phyloP scores from a whole-genome alignment of 1,139 yeast species.

The Kodamaea suecica region DNA sequence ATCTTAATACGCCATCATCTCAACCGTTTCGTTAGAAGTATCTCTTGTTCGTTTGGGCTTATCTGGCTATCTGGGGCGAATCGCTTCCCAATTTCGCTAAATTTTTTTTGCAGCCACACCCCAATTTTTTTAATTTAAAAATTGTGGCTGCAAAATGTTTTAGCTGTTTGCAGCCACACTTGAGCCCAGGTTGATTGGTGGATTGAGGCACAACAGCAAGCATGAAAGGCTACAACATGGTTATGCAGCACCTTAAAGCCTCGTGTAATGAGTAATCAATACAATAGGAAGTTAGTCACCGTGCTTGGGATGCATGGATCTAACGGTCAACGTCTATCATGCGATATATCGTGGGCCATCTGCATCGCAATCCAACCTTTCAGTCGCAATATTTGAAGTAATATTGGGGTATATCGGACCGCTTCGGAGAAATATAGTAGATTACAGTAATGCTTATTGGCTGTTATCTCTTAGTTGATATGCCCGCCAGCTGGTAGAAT shows the following conservation, averaged over 20 bases:
- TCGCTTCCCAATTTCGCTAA: neutral
- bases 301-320: too few relatives aligned
- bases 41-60: neutral
- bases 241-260: neutral
- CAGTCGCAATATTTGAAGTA: too few relatives aligned
- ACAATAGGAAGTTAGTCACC: too few relatives aligned
- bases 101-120: neutral
- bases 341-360: too few relatives aligned
- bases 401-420: too few relatives aligned
- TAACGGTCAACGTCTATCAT: too few relatives aligned
- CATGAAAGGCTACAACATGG: neutral
- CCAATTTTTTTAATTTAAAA: neutral
- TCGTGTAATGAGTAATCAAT: neutral
- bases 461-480: too few relatives aligned
- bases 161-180: neutral
- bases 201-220: neutral
- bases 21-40: neutral
- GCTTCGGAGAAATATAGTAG: too few relatives aligned
- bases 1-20: neutral
- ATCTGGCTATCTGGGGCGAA: neutral
- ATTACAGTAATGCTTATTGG: too few relatives aligned
- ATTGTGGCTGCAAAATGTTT: slow-evolving; percentile 1
- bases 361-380: too few relatives aligned
- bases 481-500: neutral
- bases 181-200: neutral